phyloP scores from a whole-genome alignment of 2,329 filamentous ascomycete genomes.

The Penicillium occitanis region DNA sequence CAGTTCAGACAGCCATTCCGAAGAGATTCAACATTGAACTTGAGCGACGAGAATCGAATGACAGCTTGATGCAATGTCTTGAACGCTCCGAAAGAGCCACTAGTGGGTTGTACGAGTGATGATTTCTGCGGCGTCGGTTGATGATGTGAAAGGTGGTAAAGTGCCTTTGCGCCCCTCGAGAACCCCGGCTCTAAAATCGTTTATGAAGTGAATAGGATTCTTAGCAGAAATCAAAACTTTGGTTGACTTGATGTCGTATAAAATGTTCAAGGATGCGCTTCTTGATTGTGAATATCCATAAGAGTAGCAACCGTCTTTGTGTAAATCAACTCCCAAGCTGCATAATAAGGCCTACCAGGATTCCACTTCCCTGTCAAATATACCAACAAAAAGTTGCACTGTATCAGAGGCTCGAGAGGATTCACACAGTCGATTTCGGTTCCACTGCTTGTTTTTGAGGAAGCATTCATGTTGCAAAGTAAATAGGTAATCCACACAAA shows the following conservation, averaged over 20 bases:
- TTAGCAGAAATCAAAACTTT: too few relatives aligned
- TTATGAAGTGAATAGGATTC: too few relatives aligned
- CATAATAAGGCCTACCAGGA: not conserved
- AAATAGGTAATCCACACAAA: not conserved
- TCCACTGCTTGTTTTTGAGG: not conserved
- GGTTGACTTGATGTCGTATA: too few relatives aligned
- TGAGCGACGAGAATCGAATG: not conserved
- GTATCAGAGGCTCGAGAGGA: not conserved
- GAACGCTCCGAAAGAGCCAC: not conserved
- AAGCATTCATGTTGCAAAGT: not conserved
- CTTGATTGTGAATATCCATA: too few relatives aligned
- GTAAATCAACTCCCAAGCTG: not conserved
- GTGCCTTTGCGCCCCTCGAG: too few relatives aligned
- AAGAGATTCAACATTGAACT: not conserved
- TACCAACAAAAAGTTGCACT: not conserved
- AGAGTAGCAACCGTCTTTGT: not conserved
- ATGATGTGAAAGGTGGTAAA: too few relatives aligned
- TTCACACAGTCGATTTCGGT: not conserved
- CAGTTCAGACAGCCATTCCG: not conserved
- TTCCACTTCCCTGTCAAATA: not conserved
- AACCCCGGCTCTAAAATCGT: too few relatives aligned
- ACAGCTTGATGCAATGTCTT: not conserved
- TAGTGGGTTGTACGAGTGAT: not conserved
- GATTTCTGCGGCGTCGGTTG: not conserved
- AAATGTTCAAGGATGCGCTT: too few relatives aligned